These are phyloP conservation scores for Cytospora paraplurivora DNA, from an alignment of 2,329 filamentous ascomycete genomes.

Conservation along the genomic window DNA sequence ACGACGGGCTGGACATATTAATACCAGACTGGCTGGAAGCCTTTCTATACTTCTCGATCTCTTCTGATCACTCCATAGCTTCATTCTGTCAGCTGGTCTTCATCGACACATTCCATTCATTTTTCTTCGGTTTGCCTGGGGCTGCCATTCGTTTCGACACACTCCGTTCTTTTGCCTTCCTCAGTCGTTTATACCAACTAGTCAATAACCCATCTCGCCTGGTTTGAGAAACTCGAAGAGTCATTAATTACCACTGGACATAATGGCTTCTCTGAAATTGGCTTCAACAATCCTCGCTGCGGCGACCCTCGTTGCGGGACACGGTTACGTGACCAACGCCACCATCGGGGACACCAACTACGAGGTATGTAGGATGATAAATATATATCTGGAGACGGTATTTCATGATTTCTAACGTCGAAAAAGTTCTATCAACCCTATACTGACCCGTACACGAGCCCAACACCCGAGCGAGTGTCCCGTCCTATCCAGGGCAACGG, in stretches of 20 bases:
- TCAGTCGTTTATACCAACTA: slow-evolving; percentile 20
- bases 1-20: slow-evolving; percentile 11
- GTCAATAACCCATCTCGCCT: neutral
- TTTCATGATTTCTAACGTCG: slow-evolving; percentile 11
- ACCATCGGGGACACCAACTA: slow-evolving; percentile 15
- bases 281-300: slow-evolving; percentile 28
- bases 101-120: slow-evolving; percentile 27
- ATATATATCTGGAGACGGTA: neutral
- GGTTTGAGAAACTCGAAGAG: slow-evolving; percentile 3
- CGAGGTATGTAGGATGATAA: neutral
- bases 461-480: slow-evolving; percentile 47
- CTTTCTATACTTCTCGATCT: neutral
- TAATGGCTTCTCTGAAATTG: slow-evolving; percentile 29
- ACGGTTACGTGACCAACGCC: slow-evolving; percentile 28
- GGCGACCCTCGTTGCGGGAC: slow-evolving; percentile 24
- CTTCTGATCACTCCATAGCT: slow-evolving; percentile 2
- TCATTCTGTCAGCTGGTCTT: slow-evolving; percentile 18
- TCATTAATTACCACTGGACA: slow-evolving; percentile 11
- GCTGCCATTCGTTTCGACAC: slow-evolving; percentile 30
- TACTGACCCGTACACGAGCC: slow-evolving; percentile 21
- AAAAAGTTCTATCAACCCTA: slow-evolving; percentile 27
- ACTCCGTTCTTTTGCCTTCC: slow-evolving; percentile 14
- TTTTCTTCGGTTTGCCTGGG: slow-evolving; percentile 28
- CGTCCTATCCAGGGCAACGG: slow-evolving; percentile 60
- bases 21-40: slow-evolving; percentile 14